Evolutionary conservation across 2,329 filamentous ascomycete species (phyloP).

Genomic region (Emericellopsis cladophorae): DNA sequence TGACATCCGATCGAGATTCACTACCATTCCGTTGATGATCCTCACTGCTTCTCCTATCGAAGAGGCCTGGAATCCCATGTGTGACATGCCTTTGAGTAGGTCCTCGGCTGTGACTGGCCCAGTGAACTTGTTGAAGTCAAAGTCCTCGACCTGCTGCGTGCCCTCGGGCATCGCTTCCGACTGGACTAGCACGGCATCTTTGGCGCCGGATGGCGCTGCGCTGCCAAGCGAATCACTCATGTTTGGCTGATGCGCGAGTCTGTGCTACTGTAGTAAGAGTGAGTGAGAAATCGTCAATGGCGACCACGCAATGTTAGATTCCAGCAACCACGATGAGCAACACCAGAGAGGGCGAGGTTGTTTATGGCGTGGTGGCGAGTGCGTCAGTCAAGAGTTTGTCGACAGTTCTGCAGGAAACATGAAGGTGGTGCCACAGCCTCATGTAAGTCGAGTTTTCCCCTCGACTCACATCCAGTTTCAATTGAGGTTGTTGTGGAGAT

Average conservation of each 20-base stretch:
- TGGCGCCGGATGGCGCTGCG: slow-evolving; percentile 47
- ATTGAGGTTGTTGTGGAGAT: background rate
- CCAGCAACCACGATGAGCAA: too few species aligned
- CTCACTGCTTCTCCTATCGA: slow-evolving; percentile 76
- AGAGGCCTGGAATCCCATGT: slow-evolving; percentile 65
- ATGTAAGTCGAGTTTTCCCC: too few species aligned
- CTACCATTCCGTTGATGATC: slow-evolving; percentile 93
- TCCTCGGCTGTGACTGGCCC: slow-evolving; percentile 75
- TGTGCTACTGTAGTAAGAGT: too few species aligned
- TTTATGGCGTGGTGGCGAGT: too few species aligned
- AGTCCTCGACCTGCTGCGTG: slow-evolving; percentile 72
- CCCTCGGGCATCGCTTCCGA: slow-evolving; percentile 72
- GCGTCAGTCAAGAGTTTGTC: too few species aligned
- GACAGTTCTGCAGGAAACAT: too few species aligned
- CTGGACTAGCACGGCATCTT: slow-evolving; percentile 71
- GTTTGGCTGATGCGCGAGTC: background rate
- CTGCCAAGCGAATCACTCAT: slow-evolving; percentile 10
- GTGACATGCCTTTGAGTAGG: slow-evolving; percentile 66
- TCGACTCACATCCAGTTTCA: background rate
- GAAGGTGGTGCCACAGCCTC: too few species aligned
- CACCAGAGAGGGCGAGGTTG: too few species aligned
- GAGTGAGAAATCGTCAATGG: too few species aligned
- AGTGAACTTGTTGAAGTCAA: slow-evolving; percentile 81
- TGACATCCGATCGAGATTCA: slow-evolving; percentile 6
- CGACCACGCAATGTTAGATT: too few species aligned